Conservation (phyloP, 2,329 filamentous ascomycete species). For the Dactylellina sp. region DNA sequence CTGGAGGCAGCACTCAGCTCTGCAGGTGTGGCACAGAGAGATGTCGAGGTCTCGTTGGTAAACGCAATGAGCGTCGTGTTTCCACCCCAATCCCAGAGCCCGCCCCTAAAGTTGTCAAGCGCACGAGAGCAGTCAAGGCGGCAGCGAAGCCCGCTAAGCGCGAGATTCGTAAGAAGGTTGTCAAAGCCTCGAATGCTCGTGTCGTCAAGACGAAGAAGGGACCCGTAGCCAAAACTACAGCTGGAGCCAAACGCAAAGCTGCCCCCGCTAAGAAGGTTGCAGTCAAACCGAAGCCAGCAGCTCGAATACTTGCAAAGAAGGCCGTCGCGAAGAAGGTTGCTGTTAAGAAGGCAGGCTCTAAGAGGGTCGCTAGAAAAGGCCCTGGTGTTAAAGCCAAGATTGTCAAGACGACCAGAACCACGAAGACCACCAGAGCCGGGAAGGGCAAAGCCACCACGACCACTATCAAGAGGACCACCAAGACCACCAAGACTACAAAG, state of each 20-base stretch:
- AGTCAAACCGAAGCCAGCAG: conserved; percentile 50
- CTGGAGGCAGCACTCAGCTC: conserved; percentile 72
- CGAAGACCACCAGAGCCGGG: conserved; percentile 17
- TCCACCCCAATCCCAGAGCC: conserved; percentile 43
- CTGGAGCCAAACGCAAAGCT: conserved; percentile 27
- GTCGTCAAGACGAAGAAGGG: conserved; percentile 52
- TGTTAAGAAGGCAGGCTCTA: conserved; percentile 32
- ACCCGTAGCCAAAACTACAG: conserved; percentile 30
- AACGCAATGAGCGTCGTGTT: conserved; percentile 58
- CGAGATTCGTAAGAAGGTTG: conserved; percentile 59
- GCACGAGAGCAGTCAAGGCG: conserved; percentile 37
- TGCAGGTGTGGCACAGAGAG: conserved; percentile 73
- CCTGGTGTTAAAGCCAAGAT: conserved; percentile 57
- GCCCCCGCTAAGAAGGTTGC: conserved; percentile 33
- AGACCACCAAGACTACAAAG: conserved; percentile 43
- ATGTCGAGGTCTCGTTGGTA: conserved; percentile 73
- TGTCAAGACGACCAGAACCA: conserved; percentile 34
- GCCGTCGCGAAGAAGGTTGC: conserved; percentile 41
- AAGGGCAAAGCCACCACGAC: conserved; percentile 43
- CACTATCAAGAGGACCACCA: conserved; percentile 35
- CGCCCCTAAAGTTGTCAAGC: conserved; percentile 45
- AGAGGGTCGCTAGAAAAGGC: conserved; percentile 53
- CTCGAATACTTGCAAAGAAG: conserved; percentile 50
- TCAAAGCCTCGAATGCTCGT: conserved; percentile 50
- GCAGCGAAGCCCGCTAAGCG: conserved; percentile 37